Conservation (phyloP, 1,139 yeast genomes). For the Diutina ranongensis region DNA sequence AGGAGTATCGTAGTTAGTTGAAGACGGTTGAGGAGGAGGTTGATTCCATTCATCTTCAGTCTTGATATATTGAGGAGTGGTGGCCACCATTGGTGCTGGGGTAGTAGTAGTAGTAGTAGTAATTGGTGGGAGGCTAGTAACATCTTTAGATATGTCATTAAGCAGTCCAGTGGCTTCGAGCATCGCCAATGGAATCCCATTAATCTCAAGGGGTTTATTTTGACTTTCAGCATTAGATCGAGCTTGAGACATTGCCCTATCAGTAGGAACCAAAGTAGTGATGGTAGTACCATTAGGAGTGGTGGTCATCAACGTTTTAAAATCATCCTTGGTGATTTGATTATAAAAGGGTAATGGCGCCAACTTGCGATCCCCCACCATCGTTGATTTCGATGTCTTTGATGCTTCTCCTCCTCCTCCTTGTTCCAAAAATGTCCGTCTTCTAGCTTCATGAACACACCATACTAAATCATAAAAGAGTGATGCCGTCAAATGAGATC, state of each 20-base stretch:
- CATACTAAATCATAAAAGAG: slow-evolving; percentile 85
- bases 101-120: not conserved
- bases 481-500: slow-evolving; percentile 88
- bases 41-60: not conserved
- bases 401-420: too few relatives aligned
- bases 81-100: not conserved
- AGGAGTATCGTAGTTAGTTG: too few relatives aligned
- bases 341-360: slow-evolving; percentile 82
- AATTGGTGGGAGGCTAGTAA: not conserved
- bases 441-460: slow-evolving; percentile 90
- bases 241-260: slow-evolving; percentile 53
- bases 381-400: not conserved
- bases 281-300: slow-evolving; percentile 90
- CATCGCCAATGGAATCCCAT: slow-evolving; percentile 74
- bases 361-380: slow-evolving; percentile 8
- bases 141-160: slow-evolving; percentile 15
- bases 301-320: slow-evolving; percentile 72
- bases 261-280: slow-evolving; percentile 82
- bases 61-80: not conserved
- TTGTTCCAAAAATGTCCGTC: slow-evolving; percentile 41
- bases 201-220: slow-evolving; percentile 48
- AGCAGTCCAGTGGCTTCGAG: slow-evolving; percentile 72
- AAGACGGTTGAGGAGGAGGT: too few relatives aligned
- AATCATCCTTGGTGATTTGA: slow-evolving; percentile 86
- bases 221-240: slow-evolving; percentile 37